phyloP scores from a whole-genome alignment of 495 filamentous ascomycete genomes.

The Chaetomium fimeti region DNA sequence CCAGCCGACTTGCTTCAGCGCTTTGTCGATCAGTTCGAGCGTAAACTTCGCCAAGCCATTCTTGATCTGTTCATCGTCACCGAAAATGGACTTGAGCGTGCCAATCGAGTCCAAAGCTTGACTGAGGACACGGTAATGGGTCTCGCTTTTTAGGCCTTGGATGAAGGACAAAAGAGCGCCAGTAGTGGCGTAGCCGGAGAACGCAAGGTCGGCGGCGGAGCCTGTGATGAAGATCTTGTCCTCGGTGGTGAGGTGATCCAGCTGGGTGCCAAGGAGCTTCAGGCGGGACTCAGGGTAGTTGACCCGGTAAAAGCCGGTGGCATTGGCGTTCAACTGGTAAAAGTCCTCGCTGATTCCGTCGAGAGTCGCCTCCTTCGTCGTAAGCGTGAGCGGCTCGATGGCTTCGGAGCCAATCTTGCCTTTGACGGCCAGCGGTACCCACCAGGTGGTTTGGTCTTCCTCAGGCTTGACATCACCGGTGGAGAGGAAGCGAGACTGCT shows the following conservation, averaged over 20 bases:
- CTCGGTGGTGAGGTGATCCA: constrained; percentile 69
- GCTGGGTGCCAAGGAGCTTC: constrained; percentile 70
- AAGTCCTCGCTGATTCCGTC: constrained; percentile 71
- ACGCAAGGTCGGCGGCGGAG: constrained; percentile 87
- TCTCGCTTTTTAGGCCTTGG: constrained; percentile 76
- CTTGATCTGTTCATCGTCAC: constrained; percentile 54
- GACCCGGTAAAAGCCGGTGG: constrained; percentile 88
- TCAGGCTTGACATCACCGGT: constrained; percentile 81
- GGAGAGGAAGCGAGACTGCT: constrained; percentile 83
- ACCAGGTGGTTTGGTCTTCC: constrained; percentile 92
- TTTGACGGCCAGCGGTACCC: constrained; percentile 83
- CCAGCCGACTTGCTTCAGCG: constrained; percentile 81
- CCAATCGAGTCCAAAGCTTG: constrained; percentile 71
- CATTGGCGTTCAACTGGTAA: constrained; percentile 88
- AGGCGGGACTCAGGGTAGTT: constrained; percentile 83
- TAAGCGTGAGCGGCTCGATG: constrained; percentile 59
- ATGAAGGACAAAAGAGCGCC: constrained; percentile 75
- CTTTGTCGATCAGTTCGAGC: constrained; percentile 65
- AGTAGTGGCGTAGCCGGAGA: constrained; percentile 79
- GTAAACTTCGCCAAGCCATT: constrained; percentile 70
- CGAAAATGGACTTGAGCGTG: constrained; percentile 51
- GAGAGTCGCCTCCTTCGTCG: constrained; percentile 70
- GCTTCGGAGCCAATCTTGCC: constrained; percentile 54
- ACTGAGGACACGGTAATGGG: constrained; percentile 83
- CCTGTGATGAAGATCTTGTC: constrained; percentile 90